Conservation (phyloP, 129 eudicot species). For the Solidago caesia region DNA sequence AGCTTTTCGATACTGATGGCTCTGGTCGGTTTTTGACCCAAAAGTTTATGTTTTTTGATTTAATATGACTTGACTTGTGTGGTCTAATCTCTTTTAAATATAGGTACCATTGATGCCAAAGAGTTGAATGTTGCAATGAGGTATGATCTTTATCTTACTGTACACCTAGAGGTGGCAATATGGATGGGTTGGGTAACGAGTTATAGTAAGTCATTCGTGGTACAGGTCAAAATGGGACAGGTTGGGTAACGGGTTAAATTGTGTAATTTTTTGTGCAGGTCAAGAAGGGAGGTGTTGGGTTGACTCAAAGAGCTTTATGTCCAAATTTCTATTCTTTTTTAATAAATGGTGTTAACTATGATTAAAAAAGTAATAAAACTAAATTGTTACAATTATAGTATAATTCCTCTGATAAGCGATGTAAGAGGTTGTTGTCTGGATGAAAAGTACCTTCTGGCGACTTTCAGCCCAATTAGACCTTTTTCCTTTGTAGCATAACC, state of each 20-base stretch:
- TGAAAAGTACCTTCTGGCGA: background rate
- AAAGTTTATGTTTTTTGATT: background rate
- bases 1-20: slow-evolving; percentile 94
- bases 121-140: slow-evolving; percentile 99
- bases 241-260: background rate
- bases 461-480: background rate
- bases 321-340: background rate
- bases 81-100: slow-evolving; percentile 17
- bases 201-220: background rate
- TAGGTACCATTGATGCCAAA: slow-evolving; percentile 94
- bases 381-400: background rate
- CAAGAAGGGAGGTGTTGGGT: too few relatives aligned
- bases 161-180: background rate
- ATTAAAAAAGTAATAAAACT: background rate
- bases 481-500: background rate
- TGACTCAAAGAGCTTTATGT: too few relatives aligned
- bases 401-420: background rate
- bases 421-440: background rate
- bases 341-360: background rate
- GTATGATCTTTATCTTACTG: slow-evolving; percentile 36
- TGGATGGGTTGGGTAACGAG: slow-evolving; percentile 4
- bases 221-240: background rate
- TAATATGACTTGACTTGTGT: slow-evolving; percentile 5
- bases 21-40: slow-evolving; percentile 52
- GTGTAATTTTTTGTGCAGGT: too few relatives aligned